Evolutionary conservation across 2,329 filamentous ascomycete species (phyloP).

Genomic region (Fusarium sp.): DNA sequence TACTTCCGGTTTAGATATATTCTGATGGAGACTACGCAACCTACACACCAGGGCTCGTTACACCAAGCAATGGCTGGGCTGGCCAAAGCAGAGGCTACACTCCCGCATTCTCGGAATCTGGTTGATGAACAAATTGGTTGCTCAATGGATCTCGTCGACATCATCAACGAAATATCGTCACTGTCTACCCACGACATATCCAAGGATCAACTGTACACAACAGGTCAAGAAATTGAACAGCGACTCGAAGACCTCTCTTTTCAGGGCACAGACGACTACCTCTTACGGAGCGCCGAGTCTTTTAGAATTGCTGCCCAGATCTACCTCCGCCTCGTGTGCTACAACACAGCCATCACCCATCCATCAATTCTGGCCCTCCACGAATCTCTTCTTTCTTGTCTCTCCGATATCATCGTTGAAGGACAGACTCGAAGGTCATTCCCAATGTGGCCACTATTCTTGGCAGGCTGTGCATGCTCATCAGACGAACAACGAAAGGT

Average conservation of each 20-base stretch:
- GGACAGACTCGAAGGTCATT: constrained; percentile 35
- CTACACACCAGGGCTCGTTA: constrained; percentile 13
- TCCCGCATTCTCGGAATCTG: constrained; percentile 14
- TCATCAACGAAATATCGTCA: constrained; percentile 39
- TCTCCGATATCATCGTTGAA: constrained; percentile 37
- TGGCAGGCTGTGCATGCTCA: constrained; percentile 39
- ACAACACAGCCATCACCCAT: constrained; percentile 32
- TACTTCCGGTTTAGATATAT: constrained; percentile 42
- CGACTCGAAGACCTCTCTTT: constrained; percentile 1
- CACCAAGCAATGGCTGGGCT: constrained; percentile 22
- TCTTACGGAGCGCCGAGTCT: constrained; percentile 35
- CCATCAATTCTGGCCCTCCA: constrained; percentile 23
- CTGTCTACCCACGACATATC: constrained; percentile 7
- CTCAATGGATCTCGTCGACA: constrained; percentile 41
- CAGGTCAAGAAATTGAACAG: constrained; percentile 27
- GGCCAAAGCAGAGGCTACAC: constrained; percentile 17
- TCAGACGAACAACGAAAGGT: constrained; percentile 37
- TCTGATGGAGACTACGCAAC: constrained; percentile 38
- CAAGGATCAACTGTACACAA: constrained; percentile 9
- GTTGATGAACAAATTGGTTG: constrained; percentile 42
- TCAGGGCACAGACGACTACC: constrained; percentile 22
- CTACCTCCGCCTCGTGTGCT: constrained; percentile 39
- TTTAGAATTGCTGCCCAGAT: constrained; percentile 37
- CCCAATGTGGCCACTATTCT: constrained; percentile 41
- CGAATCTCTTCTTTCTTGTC: constrained; percentile 17